Evolutionary conservation across 78 protist genomes (phyloP), one percentile per base, ranked within the genome.

Genomic region (Planoprotostelium fungivorum): DNA sequence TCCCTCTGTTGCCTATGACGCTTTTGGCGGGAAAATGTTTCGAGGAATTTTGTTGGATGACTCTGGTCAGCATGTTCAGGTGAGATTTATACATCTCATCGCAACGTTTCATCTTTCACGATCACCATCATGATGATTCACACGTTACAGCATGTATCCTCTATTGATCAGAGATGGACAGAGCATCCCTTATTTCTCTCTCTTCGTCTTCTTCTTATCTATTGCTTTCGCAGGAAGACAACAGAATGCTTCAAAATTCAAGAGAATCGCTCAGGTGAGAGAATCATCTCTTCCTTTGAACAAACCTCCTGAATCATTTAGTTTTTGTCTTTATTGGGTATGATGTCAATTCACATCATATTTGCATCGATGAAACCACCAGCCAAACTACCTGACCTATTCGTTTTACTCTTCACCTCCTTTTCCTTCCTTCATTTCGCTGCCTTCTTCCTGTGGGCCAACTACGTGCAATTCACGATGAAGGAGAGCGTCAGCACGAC

Each of bases 1-100:
- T 98, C 1, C 97, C 96, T 25, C 31, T 83, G 84, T 34, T 96
- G 31, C 97, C 98, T 29, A 51, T 94, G 29, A 88, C 94, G 34
- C 88, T 94, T 34, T 51, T 94, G 89, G 36, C 88, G 29, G n/a
- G 63, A 35, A 35, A 88, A 28, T 38, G 36, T 29, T 91, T 91
- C 63, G 36, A 34, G 34, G 28, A 37, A 34, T 35, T 87, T 5
- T 87, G 51, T 39, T 86, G 38, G 34, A 87, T 85, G 83, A 73
- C 38, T 37, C 29, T 94, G 34, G 39, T 94, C 25, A 84, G 93
- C 35, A 84, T 91, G 29, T 94, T 91, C 90, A 88, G 90, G 90
- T 88, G 37, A 87, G 86, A 87, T n/a, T n/a, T 10, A 10, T 28
- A 85, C 34, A 25, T 16, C 35, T 25, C 29, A 85, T 85, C 23